These are phyloP conservation scores for Tricharina praecox DNA, from an alignment of 495 filamentous ascomycete species.

Conservation along the genomic window DNA sequence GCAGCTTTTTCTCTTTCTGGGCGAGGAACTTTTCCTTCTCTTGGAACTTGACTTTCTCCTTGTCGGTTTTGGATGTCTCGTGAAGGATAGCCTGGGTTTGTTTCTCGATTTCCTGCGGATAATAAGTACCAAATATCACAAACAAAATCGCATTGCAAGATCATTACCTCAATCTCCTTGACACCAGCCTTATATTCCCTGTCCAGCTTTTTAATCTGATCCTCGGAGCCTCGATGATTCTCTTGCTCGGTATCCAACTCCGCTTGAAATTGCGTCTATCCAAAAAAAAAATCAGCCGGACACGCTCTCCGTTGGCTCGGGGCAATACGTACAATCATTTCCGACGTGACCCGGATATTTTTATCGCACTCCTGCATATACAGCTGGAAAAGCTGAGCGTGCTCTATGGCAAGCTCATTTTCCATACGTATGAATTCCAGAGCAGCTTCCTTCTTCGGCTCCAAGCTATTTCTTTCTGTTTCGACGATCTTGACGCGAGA, in stretches of 20 bases:
- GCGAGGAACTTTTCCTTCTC: constrained; percentile 88
- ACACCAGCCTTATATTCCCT: constrained; percentile 64
- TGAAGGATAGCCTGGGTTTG: constrained; percentile 62
- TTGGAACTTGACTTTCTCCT: constrained; percentile 90
- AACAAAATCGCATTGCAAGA: background rate
- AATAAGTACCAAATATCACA: background rate
- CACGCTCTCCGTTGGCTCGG: too few species aligned
- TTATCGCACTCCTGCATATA: constrained; percentile 74
- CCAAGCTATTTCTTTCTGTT: constrained; percentile 80
- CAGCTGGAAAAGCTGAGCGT: constrained; percentile 77
- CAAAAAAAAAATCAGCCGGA: background rate
- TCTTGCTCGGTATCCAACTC: constrained; percentile 76
- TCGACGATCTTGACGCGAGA: constrained; percentile 91
- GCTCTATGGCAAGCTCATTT: constrained; percentile 78
- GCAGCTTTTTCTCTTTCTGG: constrained; percentile 83
- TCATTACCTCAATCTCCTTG: constrained; percentile 39
- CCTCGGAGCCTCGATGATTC: constrained; percentile 79
- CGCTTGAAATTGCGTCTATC: constrained; percentile 57
- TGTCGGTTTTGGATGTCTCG: constrained; percentile 82
- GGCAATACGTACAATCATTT: constrained; percentile 44
- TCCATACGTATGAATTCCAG: constrained; percentile 76
- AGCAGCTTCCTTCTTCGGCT: constrained; percentile 93
- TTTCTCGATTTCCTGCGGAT: constrained; percentile 62
- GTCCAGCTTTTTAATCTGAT: constrained; percentile 75
- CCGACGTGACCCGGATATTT: constrained; percentile 75